Conservation (phyloP, 23 red algal species). For the Gracilariopsis chorda region DNA sequence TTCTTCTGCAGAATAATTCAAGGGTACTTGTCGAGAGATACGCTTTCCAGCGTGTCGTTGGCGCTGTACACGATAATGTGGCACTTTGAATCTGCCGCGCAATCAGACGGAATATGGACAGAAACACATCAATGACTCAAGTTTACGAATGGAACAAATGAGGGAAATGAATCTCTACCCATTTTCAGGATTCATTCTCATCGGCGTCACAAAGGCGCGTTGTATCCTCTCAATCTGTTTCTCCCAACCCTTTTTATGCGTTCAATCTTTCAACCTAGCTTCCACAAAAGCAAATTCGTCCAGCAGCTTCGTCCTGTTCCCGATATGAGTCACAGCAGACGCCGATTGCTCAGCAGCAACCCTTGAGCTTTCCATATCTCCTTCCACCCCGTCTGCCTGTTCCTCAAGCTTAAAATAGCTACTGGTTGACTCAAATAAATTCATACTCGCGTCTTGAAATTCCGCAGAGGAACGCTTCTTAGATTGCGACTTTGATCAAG, state of each 20-base stretch:
- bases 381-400: background rate
- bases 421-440: background rate
- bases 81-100: no score
- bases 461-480: background rate
- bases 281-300: background rate
- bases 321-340: background rate
- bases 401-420: background rate
- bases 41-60: no score
- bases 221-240: no score
- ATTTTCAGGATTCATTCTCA: no score
- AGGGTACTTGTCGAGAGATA: no score
- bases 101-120: no score
- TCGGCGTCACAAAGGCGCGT: no score
- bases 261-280: background rate
- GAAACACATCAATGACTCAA: no score
- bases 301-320: background rate
- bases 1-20: no score
- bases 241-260: background rate
- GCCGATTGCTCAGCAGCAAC: background rate
- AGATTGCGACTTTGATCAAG: background rate
- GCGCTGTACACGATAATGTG: no score
- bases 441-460: background rate
- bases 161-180: no score
- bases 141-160: no score
- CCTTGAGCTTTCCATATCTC: background rate